Evolutionary conservation across 2,329 filamentous ascomycete genomes (phyloP).

Genomic region (Colletotrichum sp.): DNA sequence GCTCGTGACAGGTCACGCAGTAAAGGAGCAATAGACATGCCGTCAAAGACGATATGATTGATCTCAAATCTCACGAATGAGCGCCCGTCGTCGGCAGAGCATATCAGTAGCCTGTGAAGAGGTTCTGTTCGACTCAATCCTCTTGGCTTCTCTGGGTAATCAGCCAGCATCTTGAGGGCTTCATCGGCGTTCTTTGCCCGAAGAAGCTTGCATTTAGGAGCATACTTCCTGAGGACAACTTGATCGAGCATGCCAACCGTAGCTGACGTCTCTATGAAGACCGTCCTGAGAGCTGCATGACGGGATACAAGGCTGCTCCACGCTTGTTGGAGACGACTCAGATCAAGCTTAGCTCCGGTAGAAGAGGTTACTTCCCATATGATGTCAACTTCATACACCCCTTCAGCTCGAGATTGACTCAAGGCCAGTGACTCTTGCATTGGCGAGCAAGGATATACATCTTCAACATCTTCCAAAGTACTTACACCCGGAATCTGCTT

Average conservation of each 20-base stretch:
- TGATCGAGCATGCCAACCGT: constrained; percentile 25
- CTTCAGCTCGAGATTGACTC: constrained; percentile 32
- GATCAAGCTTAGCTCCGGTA: constrained; percentile 19
- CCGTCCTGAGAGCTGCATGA: constrained; percentile 33
- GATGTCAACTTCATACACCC: constrained; percentile 26
- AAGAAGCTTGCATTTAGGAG: neutral
- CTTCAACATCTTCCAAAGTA: constrained; percentile 27
- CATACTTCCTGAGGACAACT: constrained; percentile 27
- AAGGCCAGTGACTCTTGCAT: constrained; percentile 41
- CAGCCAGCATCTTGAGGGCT: neutral
- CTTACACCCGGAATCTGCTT: neutral
- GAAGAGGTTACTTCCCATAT: constrained; percentile 22
- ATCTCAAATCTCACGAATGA: neutral
- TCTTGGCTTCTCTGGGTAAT: neutral
- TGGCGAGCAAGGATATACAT: constrained; percentile 42
- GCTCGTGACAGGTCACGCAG: constrained; percentile 29
- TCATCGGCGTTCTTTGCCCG: neutral
- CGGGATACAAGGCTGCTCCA: constrained; percentile 31
- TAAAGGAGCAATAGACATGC: constrained; percentile 32
- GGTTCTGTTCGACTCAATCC: neutral
- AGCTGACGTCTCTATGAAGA: constrained; percentile 36
- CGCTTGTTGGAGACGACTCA: constrained; percentile 12
- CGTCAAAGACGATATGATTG: constrained; percentile 39
- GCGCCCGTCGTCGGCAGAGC: neutral
- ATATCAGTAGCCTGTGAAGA: neutral